Evolutionary conservation across 1,284 basidiomycete genomes (phyloP), one percentile per base, ranked within the genome.

Genomic region (Moniliophthora roreri): DNA sequence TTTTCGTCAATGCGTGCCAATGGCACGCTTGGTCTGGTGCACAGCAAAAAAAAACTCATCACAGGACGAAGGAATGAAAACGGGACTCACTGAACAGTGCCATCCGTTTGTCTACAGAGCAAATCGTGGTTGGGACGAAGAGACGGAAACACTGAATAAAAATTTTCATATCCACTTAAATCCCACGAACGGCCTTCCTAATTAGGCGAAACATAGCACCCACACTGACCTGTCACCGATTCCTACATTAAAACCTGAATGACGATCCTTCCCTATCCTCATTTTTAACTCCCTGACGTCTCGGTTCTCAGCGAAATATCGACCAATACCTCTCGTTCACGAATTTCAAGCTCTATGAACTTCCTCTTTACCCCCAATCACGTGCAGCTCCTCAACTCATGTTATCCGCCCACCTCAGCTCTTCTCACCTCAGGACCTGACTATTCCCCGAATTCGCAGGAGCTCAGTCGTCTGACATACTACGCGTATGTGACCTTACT

Each of bases 401-500:
- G 95, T 72, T 98, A 97, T 70, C 96, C 96, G 5, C 81, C 89
- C 2, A 76, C 86, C 52, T 91, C 94, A 60, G 81, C 87, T 8
- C 80, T 96, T 41, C 72, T 87, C 45, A 84, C 87, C 26, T 80
- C 90, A 8, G 89, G 81, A 23, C 87, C 91, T 34, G 89, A 92
- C 52, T 96, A 87, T 69, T 82, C 82, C 39, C 93, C 94, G 1
- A 90, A 94, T 59, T 82, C 89, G 0, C 95, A 97, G 68, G 95
- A 98, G 65, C 80, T 98, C 32, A 93, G 92, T 51, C 86, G 90
- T 44, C 79, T 99, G 57, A 93, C 92, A 4, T 98, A 98, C 73
- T 95, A 94, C 77, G 93, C 91, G 78, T 80, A 51, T 55, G 72
- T 56, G n/a, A n/a, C n/a, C n/a, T n/a, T n/a, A n/a, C n/a, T n/a